phyloP scores from a whole-genome alignment of 2,329 filamentous ascomycete genomes.

The Tolypocladium pustulatum region DNA sequence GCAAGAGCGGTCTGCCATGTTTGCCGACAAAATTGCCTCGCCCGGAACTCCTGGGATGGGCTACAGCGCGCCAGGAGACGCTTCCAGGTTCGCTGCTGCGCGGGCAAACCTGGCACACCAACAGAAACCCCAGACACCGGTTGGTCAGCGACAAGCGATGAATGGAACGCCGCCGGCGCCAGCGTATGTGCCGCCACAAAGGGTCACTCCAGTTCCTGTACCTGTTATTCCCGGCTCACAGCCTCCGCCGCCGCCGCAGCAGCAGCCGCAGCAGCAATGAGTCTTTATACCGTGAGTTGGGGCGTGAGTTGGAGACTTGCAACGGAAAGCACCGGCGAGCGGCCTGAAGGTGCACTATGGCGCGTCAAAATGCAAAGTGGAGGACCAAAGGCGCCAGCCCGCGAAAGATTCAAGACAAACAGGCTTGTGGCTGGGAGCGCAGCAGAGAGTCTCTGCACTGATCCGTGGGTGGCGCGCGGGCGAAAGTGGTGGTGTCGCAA shows the following conservation, averaged over 20 bases:
- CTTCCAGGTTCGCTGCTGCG: constrained; percentile 18
- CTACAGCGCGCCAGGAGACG: constrained; percentile 22
- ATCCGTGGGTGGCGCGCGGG: neutral
- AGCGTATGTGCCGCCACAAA: constrained; percentile 22
- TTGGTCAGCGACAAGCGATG: constrained; percentile 15
- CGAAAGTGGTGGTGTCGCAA: neutral
- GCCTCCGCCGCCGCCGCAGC: constrained; percentile 3
- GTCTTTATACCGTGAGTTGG: neutral
- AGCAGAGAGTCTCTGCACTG: neutral
- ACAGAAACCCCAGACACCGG: constrained; percentile 26
- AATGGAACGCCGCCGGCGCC: constrained; percentile 23
- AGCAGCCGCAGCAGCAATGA: neutral
- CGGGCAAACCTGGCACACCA: constrained; percentile 25
- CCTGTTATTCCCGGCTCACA: constrained; percentile 30
- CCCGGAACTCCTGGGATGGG: constrained; percentile 28
- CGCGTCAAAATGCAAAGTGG: neutral
- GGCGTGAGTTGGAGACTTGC: no score
- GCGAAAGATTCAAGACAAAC: neutral
- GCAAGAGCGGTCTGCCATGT: constrained; percentile 29
- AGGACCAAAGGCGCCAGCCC: neutral
- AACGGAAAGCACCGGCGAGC: no score
- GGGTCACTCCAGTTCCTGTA: constrained; percentile 33
- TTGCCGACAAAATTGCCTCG: constrained; percentile 36
- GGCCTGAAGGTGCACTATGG: neutral
- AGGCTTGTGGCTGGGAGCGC: neutral